Conservation (phyloP, 2,329 filamentous ascomycete species). For the Microsporum audouinii region DNA sequence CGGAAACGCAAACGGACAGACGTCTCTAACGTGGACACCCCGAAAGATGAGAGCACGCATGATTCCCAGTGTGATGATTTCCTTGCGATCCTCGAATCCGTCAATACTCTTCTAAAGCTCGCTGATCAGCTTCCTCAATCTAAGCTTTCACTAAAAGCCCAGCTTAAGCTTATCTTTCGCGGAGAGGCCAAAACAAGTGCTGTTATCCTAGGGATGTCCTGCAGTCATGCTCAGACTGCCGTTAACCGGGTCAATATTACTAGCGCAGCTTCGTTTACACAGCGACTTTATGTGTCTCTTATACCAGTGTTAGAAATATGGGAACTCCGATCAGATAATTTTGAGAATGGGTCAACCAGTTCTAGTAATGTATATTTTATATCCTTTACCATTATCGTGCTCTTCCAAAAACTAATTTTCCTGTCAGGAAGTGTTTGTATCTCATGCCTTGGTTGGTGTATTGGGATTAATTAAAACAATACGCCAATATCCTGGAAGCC, state of each 20-base stretch:
- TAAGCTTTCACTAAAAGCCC: constrained; percentile 23
- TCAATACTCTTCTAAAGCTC: constrained; percentile 8
- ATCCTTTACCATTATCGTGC: neutral
- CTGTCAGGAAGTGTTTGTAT: constrained; percentile 16
- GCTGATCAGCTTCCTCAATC: constrained; percentile 5
- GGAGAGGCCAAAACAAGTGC: constrained; percentile 27
- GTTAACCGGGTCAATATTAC: neutral
- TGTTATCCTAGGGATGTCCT: constrained; percentile 18
- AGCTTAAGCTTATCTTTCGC: constrained; percentile 31
- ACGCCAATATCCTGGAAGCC: constrained; percentile 12
- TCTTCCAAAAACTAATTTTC: neutral
- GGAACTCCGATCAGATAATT: constrained; percentile 27
- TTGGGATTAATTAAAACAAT: constrained; percentile 21
- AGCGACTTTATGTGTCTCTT: constrained; percentile 26
- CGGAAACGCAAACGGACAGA: constrained; percentile 30
- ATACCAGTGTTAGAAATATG: constrained; percentile 28
- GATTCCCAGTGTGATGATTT: neutral
- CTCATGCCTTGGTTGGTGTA: constrained; percentile 20
- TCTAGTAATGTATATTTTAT: constrained; percentile 24
- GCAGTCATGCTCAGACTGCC: neutral
- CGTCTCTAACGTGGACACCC: neutral
- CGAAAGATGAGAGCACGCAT: neutral
- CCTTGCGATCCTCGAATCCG: constrained; percentile 7
- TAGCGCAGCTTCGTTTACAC: neutral
- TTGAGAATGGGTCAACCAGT: constrained; percentile 25